These are phyloP conservation scores for Filobasidium uniguttulatum DNA, from an alignment of 1,284 basidiomycete species.

Conservation along the genomic window DNA sequence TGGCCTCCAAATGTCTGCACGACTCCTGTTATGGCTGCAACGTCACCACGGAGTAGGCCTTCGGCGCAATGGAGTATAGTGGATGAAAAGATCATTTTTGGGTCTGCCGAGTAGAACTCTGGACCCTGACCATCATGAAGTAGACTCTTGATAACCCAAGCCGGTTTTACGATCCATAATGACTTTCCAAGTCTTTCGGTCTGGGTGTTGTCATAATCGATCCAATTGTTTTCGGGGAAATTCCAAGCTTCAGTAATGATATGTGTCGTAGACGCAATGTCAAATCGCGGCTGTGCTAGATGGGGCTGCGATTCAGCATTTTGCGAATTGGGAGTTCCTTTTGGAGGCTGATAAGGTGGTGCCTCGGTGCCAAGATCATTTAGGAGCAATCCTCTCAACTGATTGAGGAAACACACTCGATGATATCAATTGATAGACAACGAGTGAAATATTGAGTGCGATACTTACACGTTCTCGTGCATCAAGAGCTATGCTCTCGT, in stretches of 20 bases:
- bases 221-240: conserved; percentile 45
- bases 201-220: conserved; percentile 30
- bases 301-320: background rate
- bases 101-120: conserved; percentile 61
- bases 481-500: conserved; percentile 9
- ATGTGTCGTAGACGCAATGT: conserved; percentile 29
- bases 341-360: background rate
- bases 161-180: conserved; percentile 27
- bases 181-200: conserved; percentile 39
- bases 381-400: too few relatives aligned
- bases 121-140: conserved; percentile 41
- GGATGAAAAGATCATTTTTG: conserved; percentile 64
- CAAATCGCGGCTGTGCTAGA: conserved; percentile 5
- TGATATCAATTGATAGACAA: too few relatives aligned
- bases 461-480: conserved; percentile 2
- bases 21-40: conserved; percentile 57
- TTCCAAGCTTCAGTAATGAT: conserved; percentile 43
- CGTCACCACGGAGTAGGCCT: conserved; percentile 51
- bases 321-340: background rate
- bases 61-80: conserved; percentile 52
- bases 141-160: conserved; percentile 53
- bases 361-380: too few relatives aligned
- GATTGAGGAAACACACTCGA: too few relatives aligned
- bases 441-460: background rate
- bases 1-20: conserved; percentile 68